A percentile compares a stretch with the other conserved stretches of the same genome.
Evolutionary conservation across 257 asterid species (phyloP).

Genomic region (Przewalskia tangutica): DNA sequence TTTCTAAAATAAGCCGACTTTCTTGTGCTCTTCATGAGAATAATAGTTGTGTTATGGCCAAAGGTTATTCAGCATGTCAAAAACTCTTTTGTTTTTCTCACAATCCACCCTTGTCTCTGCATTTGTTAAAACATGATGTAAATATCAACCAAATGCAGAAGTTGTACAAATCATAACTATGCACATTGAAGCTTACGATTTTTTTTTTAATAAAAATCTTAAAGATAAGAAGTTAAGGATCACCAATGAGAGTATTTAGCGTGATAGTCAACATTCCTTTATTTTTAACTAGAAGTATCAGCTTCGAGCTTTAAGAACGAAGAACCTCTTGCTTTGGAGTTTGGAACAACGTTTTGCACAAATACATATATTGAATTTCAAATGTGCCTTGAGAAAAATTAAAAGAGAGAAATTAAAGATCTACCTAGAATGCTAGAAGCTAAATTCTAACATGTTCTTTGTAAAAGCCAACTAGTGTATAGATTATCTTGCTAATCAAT

Average conservation of each 20-base stretch:
- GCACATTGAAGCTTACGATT: background rate
- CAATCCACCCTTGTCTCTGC: background rate
- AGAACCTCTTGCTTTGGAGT: too few relatives aligned
- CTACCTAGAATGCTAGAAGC: background rate
- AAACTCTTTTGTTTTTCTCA: background rate
- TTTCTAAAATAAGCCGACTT: background rate
- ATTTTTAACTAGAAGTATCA: background rate
- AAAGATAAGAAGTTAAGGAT: background rate
- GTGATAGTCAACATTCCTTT: background rate
- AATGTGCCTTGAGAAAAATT: background rate
- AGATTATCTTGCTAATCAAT: background rate
- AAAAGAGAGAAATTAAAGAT: background rate
- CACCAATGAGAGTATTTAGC: background rate
- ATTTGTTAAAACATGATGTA: background rate
- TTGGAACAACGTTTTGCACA: too few relatives aligned
- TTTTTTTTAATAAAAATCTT: too few relatives aligned
- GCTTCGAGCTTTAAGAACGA: background rate
- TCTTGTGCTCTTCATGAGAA: background rate
- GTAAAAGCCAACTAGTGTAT: too few relatives aligned
- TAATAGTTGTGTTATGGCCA: background rate
- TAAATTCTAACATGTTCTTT: too few relatives aligned
- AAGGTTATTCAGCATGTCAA: background rate
- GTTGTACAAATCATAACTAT: background rate
- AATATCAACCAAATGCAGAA: background rate
- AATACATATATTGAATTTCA: too few relatives aligned